These are phyloP conservation scores for Eucalyptus tenuipes DNA, from an alignment of 345 rosid species.

Conservation along the genomic window DNA sequence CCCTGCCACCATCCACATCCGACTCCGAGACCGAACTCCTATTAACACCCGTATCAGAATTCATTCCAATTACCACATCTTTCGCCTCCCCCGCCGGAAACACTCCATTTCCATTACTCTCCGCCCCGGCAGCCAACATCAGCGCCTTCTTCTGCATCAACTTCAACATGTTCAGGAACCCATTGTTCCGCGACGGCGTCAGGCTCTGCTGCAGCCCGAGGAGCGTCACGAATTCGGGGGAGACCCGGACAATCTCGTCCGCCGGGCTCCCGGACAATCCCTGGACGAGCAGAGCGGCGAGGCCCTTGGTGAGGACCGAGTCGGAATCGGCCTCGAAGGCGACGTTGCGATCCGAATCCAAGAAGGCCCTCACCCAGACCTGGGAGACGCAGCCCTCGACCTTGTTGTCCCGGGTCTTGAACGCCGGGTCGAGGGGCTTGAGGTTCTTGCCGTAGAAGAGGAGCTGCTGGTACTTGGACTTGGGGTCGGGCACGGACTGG, in stretches of 20 bases:
- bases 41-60: neutral
- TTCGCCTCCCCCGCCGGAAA: neutral
- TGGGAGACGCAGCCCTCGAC: constrained; percentile 93
- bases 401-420: constrained; percentile 70
- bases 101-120: neutral
- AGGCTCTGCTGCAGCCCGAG: constrained; percentile 85
- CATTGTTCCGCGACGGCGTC: constrained; percentile 81
- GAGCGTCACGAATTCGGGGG: constrained; percentile 68
- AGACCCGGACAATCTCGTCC: constrained; percentile 57
- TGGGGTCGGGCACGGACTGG: constrained; percentile 43
- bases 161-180: constrained; percentile 85
- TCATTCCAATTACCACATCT: neutral
- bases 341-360: constrained; percentile 49
- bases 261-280: constrained; percentile 75
- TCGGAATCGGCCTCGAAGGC: constrained; percentile 90
- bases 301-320: constrained; percentile 69
- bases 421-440: constrained; percentile 54
- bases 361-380: constrained; percentile 92
- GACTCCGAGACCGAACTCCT: neutral
- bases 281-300: constrained; percentile 82
- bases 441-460: constrained; percentile 58
- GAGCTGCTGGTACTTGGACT: constrained; percentile 12
- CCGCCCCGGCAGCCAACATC: constrained; percentile 27
- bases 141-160: constrained; percentile 88
- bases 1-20: neutral